A percentile compares a stretch with the other conserved stretches of the same genome.
Conservation (phyloP, 2,329 filamentous ascomycete species). For the Myriosclerotinia curreyana region DNA sequence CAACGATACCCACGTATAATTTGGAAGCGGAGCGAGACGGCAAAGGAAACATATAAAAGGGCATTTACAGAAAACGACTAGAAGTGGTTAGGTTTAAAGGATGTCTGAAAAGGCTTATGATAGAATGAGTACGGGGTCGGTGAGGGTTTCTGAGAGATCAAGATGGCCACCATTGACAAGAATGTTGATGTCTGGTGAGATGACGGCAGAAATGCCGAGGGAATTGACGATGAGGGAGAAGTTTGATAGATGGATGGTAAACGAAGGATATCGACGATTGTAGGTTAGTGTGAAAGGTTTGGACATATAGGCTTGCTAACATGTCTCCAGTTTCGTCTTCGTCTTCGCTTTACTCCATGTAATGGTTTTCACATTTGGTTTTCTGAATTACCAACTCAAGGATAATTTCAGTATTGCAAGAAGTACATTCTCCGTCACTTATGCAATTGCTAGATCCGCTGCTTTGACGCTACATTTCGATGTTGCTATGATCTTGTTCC, state of each 20-base stretch:
- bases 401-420: conserved; percentile 67
- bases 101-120: conserved; percentile 34
- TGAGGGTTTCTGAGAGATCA: conserved; percentile 63
- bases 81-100: conserved; percentile 29
- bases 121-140: conserved; percentile 35
- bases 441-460: conserved; percentile 71
- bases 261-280: conserved; percentile 79
- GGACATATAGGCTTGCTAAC: conserved; percentile 35
- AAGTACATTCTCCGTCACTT: conserved; percentile 70
- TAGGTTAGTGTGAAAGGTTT: conserved; percentile 46
- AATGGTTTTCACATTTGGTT: conserved; percentile 76
- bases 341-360: conserved; percentile 70
- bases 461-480: conserved; percentile 79
- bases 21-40: conserved; percentile 22
- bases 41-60: conserved; percentile 19
- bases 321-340: conserved; percentile 63
- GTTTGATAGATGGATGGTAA: conserved; percentile 86
- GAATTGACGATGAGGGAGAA: conserved; percentile 66
- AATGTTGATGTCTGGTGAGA: conserved; percentile 79
- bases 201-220: conserved; percentile 70
- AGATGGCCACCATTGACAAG: conserved; percentile 80
- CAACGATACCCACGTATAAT: conserved; percentile 28
- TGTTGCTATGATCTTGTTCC: conserved; percentile 73
- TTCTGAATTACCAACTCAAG: conserved; percentile 76
- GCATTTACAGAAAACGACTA: conserved; percentile 31